Conservation (phyloP, 192 early-diverging fungal species). For the Backusella macrospora region DNA sequence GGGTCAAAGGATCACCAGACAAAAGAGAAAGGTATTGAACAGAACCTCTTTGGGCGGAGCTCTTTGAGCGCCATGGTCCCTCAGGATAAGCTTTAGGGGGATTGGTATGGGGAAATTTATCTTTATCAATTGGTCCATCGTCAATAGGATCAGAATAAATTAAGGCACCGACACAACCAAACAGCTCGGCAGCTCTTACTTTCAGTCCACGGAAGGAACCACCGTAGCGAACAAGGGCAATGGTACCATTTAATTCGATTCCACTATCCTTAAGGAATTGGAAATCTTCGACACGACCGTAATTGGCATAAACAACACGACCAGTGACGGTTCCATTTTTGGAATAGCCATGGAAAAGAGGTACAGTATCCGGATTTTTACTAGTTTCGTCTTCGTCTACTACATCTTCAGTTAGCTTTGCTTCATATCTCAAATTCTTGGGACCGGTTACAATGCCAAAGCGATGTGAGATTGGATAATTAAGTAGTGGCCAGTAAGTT, state of each 20-base stretch:
- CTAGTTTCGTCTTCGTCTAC: conserved; percentile 63
- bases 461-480: conserved; percentile 55
- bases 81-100: conserved; percentile 39
- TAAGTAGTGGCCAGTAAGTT: conserved; percentile 63
- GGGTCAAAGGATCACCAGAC: conserved; percentile 68
- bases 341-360: conserved; percentile 65
- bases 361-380: conserved; percentile 55
- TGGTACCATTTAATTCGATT: conserved; percentile 49
- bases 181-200: conserved; percentile 57
- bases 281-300: conserved; percentile 63
- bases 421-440: conserved; percentile 49
- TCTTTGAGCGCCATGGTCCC: conserved; percentile 52
- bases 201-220: conserved; percentile 60
- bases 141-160: conserved; percentile 70
- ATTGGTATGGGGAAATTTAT: conserved; percentile 11
- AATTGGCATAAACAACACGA: conserved; percentile 68
- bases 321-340: conserved; percentile 61
- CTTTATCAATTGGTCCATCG: conserved; percentile 53
- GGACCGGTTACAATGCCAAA: conserved; percentile 57
- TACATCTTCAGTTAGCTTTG: conserved; percentile 54
- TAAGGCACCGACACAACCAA: conserved; percentile 58
- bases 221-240: conserved; percentile 67
- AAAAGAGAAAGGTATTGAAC: conserved; percentile 52
- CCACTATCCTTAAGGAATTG: conserved; percentile 44
- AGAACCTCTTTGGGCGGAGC: conserved; percentile 63